Base-by-base conservation (phyloP, 2,329 filamentous ascomycete genomes). In the Sporothrix brasiliensis region DNA sequence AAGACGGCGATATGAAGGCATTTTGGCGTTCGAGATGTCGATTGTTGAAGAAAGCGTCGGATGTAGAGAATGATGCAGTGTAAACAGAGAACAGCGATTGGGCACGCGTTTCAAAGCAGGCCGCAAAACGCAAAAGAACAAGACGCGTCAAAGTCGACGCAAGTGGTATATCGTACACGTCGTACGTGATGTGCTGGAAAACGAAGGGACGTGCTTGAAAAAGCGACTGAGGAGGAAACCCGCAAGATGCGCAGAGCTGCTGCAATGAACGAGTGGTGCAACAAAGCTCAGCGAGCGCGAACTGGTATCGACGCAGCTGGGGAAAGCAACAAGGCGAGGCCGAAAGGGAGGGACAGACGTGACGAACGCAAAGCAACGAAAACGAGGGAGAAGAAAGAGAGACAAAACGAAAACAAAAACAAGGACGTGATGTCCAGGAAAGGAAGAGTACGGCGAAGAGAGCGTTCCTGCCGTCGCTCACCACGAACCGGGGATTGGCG, bases 391-490 rank as follows among this genome's bases (percentile, higher is more conserved):
- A 66, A 50, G 41, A 66, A 39, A 34, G 44, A 53, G 13, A 66
- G 47, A 52, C 47, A 66, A 21, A 39, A 53, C 5, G 21, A 47
- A 44, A 47, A 61, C 39, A 39, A 52, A 52, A 65, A 44, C 63
- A 53, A 66, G 24, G 44, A 50, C 16, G 27, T 66, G 44, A 50
- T 30, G 61, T 65, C 47, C 14, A 44, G 11, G 41, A 44, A 19
- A n/a, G 47, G 19, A 24, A 50, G 34, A 30, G 61, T 50, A 14
- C 34, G 34, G 61, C 24, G 47, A 9, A 65, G 34, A 6, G 34
- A 34, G 44, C 61, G 61, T 65, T 65, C 61, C 61, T 65, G 61
- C 24, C 61, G 58, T 19, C 39, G 11, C 21, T 63, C 61, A 24
- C 10, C 47, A 47, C 14, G 39, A 61, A 47, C 60, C 21, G 41